A percentile compares a stretch with the other conserved stretches of the same genome.
Evolutionary conservation across 2,329 filamentous ascomycete genomes (phyloP).

Genomic region (Fusarium chuoi): DNA sequence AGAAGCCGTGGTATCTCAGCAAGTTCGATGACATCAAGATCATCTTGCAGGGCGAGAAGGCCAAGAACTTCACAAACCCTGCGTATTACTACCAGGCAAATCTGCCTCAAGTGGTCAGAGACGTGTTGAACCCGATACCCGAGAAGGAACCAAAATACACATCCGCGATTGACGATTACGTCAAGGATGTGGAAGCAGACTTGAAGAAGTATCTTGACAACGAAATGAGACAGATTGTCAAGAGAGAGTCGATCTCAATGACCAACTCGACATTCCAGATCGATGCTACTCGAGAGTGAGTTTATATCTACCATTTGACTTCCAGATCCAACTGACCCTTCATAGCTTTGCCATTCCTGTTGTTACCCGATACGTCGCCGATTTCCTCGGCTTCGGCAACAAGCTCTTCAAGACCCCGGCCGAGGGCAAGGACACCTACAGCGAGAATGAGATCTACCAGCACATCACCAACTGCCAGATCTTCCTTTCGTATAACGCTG

Average conservation of each 20-base stretch:
- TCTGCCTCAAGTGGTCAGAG: background rate
- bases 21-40: background rate
- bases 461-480: conserved; percentile 43
- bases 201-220: background rate
- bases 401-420: background rate
- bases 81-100: background rate
- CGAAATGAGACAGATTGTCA: background rate
- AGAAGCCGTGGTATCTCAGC: background rate
- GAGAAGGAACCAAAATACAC: fast-evolving
- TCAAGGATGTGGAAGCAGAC: background rate
- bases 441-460: conserved; percentile 41
- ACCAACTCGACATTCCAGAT: conserved; percentile 17
- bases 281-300: conserved; percentile 30
- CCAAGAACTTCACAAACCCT: background rate
- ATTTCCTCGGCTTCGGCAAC: conserved; percentile 37
- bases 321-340: background rate
- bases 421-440: background rate
- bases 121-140: too few relatives aligned
- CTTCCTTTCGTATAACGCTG: conserved; percentile 37
- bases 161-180: background rate
- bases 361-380: conserved; percentile 34
- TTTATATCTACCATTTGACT: fast-evolving
- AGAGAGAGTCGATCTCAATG: background rate
- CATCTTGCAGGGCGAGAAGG: background rate
- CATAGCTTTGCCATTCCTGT: conserved; percentile 35